These are phyloP conservation scores for Claviceps maximensis DNA, from an alignment of 2,329 filamentous ascomycete species.

Conservation along the genomic window DNA sequence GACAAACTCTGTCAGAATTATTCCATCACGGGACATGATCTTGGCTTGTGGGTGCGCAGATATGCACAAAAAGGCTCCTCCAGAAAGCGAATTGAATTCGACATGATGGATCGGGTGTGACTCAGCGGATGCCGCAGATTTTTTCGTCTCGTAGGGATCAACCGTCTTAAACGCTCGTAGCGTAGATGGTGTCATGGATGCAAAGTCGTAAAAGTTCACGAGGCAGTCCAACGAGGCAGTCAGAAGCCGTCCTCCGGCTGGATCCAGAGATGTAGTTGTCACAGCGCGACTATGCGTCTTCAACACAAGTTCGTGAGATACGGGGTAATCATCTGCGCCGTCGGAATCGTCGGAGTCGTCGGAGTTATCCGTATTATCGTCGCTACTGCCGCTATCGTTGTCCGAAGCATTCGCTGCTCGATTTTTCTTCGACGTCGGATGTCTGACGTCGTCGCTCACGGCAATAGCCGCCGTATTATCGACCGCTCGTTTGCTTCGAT, in stretches of 20 bases:
- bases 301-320: conserved; percentile 83
- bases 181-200: conserved; percentile 89
- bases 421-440: conserved; percentile 7
- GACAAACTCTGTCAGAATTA: conserved; percentile 72
- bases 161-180: conserved; percentile 86
- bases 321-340: conserved; percentile 77
- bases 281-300: conserved; percentile 86
- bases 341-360: conserved; percentile 44
- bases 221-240: conserved; percentile 88
- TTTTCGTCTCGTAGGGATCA: conserved; percentile 70
- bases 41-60: conserved; percentile 83
- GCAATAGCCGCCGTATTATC: conserved; percentile 1
- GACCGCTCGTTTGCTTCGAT: conserved; percentile 54
- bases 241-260: conserved; percentile 69
- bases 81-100: conserved; percentile 72
- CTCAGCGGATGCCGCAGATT: conserved; percentile 54
- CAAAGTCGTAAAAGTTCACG: conserved; percentile 88
- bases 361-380: conserved; percentile 20
- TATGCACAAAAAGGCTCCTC: conserved; percentile 70
- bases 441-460: conserved; percentile 3
- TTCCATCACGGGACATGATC: conserved; percentile 79
- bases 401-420: conserved; percentile 3
- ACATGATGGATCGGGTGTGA: conserved; percentile 80
- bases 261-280: conserved; percentile 73
- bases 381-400: conserved; percentile 15